phyloP scores from a whole-genome alignment of 257 asterid genomes.

The Nicotiana undulata region DNA sequence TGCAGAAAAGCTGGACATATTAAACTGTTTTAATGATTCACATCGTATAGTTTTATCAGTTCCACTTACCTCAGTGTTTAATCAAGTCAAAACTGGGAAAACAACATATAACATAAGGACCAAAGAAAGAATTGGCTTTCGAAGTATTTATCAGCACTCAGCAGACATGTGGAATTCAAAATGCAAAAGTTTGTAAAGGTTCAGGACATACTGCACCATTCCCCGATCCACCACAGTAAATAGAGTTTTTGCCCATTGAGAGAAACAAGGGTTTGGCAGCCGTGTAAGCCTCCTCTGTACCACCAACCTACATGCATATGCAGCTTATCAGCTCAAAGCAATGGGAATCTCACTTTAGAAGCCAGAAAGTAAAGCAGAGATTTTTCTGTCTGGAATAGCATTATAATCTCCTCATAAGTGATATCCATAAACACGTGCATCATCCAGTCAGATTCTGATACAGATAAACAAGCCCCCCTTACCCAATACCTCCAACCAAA shows the following conservation, averaged over 20 bases:
- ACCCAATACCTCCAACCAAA: background rate
- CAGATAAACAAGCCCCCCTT: background rate
- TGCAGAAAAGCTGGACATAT: background rate
- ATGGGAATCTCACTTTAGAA: background rate
- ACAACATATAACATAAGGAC: background rate
- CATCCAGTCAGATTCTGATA: background rate
- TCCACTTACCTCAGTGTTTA: background rate
- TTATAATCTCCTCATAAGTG: background rate
- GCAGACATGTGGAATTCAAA: background rate
- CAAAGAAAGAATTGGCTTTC: background rate
- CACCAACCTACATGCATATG: slow-evolving; percentile 67
- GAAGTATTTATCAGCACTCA: background rate
- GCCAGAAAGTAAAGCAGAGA: background rate
- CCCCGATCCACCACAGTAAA: slow-evolving; percentile 97
- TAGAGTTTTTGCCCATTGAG: slow-evolving; percentile 81
- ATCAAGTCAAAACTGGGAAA: background rate
- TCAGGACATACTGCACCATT: slow-evolving; percentile 70
- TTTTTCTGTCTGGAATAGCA: background rate
- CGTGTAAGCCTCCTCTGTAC: slow-evolving; percentile 63
- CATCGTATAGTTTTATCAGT: background rate
- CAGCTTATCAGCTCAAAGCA: slow-evolving; percentile 8
- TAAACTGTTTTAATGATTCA: background rate
- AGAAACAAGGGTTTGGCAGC: slow-evolving; percentile 72
- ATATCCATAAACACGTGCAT: background rate
- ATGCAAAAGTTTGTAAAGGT: background rate